Evolutionary conservation across 768 basidiomycete genomes (phyloP), one percentile per base, ranked within the genome.

Genomic region (Pisolithus albus): DNA sequence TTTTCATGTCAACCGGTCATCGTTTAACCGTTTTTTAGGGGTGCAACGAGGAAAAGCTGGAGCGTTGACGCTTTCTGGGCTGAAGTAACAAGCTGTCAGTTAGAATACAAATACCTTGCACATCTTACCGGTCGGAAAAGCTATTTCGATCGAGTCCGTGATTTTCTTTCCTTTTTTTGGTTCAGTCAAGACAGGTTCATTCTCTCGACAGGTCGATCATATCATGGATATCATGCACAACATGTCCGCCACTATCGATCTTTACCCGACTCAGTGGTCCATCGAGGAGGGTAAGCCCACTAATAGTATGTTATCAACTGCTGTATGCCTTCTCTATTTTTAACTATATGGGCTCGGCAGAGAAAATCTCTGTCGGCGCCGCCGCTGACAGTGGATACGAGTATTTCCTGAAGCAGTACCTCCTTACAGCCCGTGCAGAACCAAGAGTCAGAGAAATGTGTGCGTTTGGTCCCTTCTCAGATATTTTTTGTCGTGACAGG

Each of bases 331-430:
- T 19, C 10, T 18, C 15, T 47, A 39, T 28, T 13, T 11, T 13
- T 28, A 19, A 19, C 24, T 5, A 37, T 46, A 19, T 4, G 10
- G 21, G 34, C n/a, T 32, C 49, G 19, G 26, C 51, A 76, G 75
- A 53, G 6, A 72, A 74, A 24, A 73, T 75, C 47, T 73, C 79
- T 3, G 74, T 83, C 30, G 83, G 82, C 18, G 81, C 81, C 1
- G 72, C 63, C 9, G 76, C 77, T 1, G 84, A 85, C 59, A 83
- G 83, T 53, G 82, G 75, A 11, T 81, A 86, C 57, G 84, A 86
- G 62, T 85, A 85, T 59, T 66, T 84, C 5, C 72, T 86, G 34
- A 86, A 86, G 56, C 80, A 81, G 56, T 85, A 76, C 59, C 71
- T 86, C 13, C 64, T 82, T 11, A 76, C 71, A 1, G 75, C 72